Base-by-base conservation (phyloP, 345 rosid genomes). In the Populus pruinosa region DNA sequence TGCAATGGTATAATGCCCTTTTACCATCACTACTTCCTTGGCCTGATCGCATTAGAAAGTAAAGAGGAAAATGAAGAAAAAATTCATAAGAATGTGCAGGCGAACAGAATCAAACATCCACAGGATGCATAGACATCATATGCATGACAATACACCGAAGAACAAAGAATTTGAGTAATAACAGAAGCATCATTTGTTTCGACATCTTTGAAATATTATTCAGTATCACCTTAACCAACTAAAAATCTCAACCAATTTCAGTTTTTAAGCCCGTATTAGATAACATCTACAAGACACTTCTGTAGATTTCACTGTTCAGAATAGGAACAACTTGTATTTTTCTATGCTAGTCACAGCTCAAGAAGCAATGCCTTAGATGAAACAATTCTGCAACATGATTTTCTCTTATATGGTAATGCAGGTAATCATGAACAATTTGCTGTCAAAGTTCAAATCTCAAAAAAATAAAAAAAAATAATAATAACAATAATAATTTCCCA, bases 1-100 rank as follows among this genome's bases (percentile, higher is more conserved):
- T 94, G 74, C 99, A 96, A 87, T 93, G 97, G 85, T 92, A 96
- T n/a, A 86, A 76, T 71, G 94, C 90, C 86, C 80, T 88, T 80
- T 94, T 94, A 84, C 98, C 97, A 67, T 94, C 98, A 75, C 87
- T 72, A 0, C 87, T 49, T 83, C 95, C 97, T 87, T 84, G 90
- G 87, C 94, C 98, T 93, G 83, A 64, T 41, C 78, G 75, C 81
- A 69, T n/a, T 18, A 59, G 33, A 62, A 79, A 27, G 36, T 47
- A 75, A 5, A 66, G 47, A 41, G 33, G 61, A 73, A 25, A 62
- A 76, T 62, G 20, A 38, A 38, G 53, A 38, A 7, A 18, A 25
- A 38, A 44, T 21, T 31, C 59, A 68, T 31, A 69, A 72, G 16
- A 68, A 16, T 29, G 68, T 31, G 49, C 18, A 64, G 75, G 70